phyloP scores from a whole-genome alignment of 176 grass and related monocot species.

The Carex kokanica region DNA sequence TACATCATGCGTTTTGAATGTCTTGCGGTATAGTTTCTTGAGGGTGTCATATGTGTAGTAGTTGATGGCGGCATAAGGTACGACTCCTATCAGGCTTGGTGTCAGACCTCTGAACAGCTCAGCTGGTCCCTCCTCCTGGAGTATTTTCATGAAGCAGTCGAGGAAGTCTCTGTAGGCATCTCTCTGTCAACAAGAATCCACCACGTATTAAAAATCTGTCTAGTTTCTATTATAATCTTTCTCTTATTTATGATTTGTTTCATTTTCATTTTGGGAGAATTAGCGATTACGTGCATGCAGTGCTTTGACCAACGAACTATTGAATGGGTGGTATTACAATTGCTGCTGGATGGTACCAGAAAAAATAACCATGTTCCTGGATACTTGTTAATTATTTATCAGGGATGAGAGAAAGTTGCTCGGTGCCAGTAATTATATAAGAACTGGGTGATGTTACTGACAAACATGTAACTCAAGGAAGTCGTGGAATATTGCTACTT shows the following conservation, averaged over 20 bases:
- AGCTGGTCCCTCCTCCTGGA: slow-evolving; percentile 44
- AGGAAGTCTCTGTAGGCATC: slow-evolving; percentile 65
- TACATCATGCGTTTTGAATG: slow-evolving; percentile 41
- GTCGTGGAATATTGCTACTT: not conserved
- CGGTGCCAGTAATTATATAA: not conserved
- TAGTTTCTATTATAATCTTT: not conserved
- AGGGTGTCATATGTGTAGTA: slow-evolving; percentile 77
- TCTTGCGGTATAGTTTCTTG: slow-evolving; percentile 45
- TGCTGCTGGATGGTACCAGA: not conserved
- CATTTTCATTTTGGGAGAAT: not conserved
- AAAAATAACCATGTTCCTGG: not conserved
- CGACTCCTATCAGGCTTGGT: slow-evolving; percentile 77
- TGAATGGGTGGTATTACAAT: not conserved
- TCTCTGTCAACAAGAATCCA: slow-evolving; percentile 41
- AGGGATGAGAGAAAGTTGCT: not conserved
- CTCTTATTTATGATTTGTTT: not conserved
- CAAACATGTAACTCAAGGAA: not conserved
- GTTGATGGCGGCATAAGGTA: slow-evolving; percentile 76
- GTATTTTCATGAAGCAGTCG: slow-evolving; percentile 71
- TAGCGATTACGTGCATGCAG: not conserved
- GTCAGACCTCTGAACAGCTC: slow-evolving; percentile 74
- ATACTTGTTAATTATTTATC: not conserved
- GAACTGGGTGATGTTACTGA: not conserved
- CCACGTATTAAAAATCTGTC: slow-evolving; percentile 1
- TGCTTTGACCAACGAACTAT: not conserved